Conservation (phyloP, 495 filamentous ascomycete species). For the Neurospora sp. region DNA sequence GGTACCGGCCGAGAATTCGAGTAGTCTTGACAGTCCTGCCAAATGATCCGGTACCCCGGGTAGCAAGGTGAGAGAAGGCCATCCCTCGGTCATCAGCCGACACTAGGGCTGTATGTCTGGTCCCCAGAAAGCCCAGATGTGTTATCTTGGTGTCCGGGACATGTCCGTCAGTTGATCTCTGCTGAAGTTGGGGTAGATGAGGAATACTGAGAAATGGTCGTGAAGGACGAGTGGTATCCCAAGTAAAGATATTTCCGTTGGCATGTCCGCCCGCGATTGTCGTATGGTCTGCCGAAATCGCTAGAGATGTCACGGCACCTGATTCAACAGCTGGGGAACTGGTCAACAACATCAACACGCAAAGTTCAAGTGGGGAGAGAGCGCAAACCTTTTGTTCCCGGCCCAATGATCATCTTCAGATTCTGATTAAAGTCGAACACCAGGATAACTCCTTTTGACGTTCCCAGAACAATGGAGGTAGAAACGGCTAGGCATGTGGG, state of each 20-base stretch:
- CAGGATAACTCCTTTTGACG: conserved; percentile 85
- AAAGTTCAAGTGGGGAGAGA: background rate
- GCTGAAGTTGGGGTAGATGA: conserved; percentile 57
- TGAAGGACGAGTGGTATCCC: conserved; percentile 75
- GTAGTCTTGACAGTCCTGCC: conserved; percentile 80
- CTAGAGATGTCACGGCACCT: conserved; percentile 76
- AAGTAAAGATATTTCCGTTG: conserved; percentile 89
- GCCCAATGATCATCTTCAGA: conserved; percentile 83
- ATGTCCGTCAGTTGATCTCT: conserved; percentile 69
- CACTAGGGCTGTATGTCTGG: conserved; percentile 87
- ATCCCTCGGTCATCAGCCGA: conserved; percentile 95
- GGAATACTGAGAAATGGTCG: conserved; percentile 83
- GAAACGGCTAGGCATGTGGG: conserved; percentile 88
- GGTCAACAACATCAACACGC: conserved; percentile 12
- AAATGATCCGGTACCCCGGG: conserved; percentile 76
- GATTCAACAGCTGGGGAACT: conserved; percentile 65
- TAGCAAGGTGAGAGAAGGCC: conserved; percentile 96
- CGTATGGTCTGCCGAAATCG: conserved; percentile 86
- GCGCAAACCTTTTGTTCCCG: conserved; percentile 76
- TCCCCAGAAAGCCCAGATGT: conserved; percentile 92
- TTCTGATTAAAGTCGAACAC: conserved; percentile 97
- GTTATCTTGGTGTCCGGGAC: conserved; percentile 63
- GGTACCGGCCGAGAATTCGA: conserved; percentile 86
- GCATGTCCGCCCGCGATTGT: conserved; percentile 86
- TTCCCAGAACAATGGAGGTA: conserved; percentile 82